These are phyloP conservation scores for Ceratobasidium sp. DNA, from an alignment of 1,284 basidiomycete species.

Conservation along the genomic window DNA sequence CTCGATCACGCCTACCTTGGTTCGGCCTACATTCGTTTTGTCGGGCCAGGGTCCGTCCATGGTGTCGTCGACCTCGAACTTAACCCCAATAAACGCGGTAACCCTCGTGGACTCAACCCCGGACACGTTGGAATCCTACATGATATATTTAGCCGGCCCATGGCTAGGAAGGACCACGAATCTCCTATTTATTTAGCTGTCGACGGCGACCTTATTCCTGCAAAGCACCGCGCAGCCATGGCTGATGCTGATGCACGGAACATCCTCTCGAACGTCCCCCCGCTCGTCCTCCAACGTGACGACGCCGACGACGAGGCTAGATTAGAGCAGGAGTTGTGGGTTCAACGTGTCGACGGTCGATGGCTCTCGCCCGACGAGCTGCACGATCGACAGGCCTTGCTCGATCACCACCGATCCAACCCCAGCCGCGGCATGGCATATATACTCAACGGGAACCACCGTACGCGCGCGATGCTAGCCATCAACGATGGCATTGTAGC, in stretches of 20 bases:
- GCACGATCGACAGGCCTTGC: conserved; percentile 6
- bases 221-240: neutral
- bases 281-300: neutral
- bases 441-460: neutral
- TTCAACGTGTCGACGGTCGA: no score
- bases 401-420: conserved; percentile 1
- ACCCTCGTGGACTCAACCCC: neutral
- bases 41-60: no score
- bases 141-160: neutral
- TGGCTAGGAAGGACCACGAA: conserved; percentile 5
- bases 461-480: neutral
- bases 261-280: neutral
- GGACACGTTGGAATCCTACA: neutral
- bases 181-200: neutral
- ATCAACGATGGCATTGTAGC: neutral
- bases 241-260: neutral
- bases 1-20: no score
- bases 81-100: neutral
- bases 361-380: neutral
- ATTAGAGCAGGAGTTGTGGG: neutral
- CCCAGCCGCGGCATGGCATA: neutral
- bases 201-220: neutral
- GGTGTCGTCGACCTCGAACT: no score
- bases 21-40: no score
- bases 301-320: neutral